A percentile compares a stretch with the other conserved stretches of the same genome.
Conservation (phyloP, 2,329 filamentous ascomycete species). For the Rhynchosporium secalis region DNA sequence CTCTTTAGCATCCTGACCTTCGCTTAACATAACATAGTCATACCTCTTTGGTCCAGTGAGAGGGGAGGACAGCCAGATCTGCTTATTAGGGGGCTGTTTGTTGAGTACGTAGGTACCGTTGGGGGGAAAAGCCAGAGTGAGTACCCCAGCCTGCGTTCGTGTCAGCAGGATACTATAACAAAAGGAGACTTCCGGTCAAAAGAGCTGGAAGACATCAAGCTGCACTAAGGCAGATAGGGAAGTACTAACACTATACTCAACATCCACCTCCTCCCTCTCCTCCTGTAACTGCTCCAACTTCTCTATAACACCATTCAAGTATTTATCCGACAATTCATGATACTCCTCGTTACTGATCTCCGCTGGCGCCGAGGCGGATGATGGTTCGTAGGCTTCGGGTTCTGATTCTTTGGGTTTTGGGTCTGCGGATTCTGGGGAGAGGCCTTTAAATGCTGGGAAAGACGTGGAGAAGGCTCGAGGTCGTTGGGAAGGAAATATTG, state of each 20-base stretch:
- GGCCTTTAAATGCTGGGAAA: constrained; percentile 46
- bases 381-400: constrained; percentile 7
- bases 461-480: constrained; percentile 32
- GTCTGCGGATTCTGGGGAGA: constrained; percentile 60
- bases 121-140: constrained; percentile 69
- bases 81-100: constrained; percentile 97
- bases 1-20: constrained; percentile 77
- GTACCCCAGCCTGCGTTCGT: constrained; percentile 70
- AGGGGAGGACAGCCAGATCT: constrained; percentile 94
- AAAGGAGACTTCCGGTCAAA: neutral
- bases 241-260: constrained; percentile 78
- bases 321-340: constrained; percentile 74
- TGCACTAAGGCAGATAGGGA: neutral
- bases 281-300: constrained; percentile 76
- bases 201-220: neutral
- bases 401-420: constrained; percentile 48
- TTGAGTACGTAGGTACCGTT: constrained; percentile 90
- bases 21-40: constrained; percentile 78
- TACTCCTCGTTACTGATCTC: constrained; percentile 71
- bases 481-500: constrained; percentile 38
- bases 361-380: constrained; percentile 49
- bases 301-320: constrained; percentile 59
- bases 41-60: constrained; percentile 90
- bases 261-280: constrained; percentile 71
- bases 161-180: neutral